Conservation (phyloP, 441 rosid genomes). For the Iberis amara region DNA sequence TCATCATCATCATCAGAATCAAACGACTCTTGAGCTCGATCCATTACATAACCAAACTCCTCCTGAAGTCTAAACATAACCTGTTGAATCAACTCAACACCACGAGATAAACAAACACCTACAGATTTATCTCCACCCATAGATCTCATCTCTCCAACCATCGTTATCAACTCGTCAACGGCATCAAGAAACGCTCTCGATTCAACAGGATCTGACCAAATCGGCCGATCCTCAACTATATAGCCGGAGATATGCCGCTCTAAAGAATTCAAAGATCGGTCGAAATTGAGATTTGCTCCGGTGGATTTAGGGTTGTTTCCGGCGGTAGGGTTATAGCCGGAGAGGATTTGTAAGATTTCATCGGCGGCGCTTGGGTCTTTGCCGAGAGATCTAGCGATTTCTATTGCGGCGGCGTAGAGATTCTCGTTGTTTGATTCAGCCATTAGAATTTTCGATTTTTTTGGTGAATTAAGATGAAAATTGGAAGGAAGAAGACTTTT, state of each 20-base stretch:
- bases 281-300: slow-evolving; percentile 38
- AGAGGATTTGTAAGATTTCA: slow-evolving; percentile 82
- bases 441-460: too few species aligned
- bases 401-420: slow-evolving; percentile 73
- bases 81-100: slow-evolving; percentile 68
- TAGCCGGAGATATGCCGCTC: slow-evolving; percentile 72
- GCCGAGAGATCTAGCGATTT: slow-evolving; percentile 83
- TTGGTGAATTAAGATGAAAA: too few species aligned
- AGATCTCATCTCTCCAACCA: slow-evolving; percentile 45
- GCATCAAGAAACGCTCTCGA: slow-evolving; percentile 65
- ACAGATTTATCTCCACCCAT: slow-evolving; percentile 46
- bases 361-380: slow-evolving; percentile 70
- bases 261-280: slow-evolving; percentile 45
- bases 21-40: slow-evolving; percentile 57
- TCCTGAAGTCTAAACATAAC: slow-evolving; percentile 77
- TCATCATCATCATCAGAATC: slow-evolving; percentile 39
- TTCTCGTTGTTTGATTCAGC: slow-evolving; percentile 83
- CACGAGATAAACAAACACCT: slow-evolving; percentile 49
- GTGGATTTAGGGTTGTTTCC: slow-evolving; percentile 42
- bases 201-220: slow-evolving; percentile 84
- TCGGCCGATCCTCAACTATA: slow-evolving; percentile 52
- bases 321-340: slow-evolving; percentile 60
- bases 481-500: too few species aligned
- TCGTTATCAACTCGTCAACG: slow-evolving; percentile 54
- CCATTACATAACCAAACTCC: slow-evolving; percentile 76